phyloP scores from a whole-genome alignment of 2,329 filamentous ascomycete species.

The Ophiostoma perfectum region DNA sequence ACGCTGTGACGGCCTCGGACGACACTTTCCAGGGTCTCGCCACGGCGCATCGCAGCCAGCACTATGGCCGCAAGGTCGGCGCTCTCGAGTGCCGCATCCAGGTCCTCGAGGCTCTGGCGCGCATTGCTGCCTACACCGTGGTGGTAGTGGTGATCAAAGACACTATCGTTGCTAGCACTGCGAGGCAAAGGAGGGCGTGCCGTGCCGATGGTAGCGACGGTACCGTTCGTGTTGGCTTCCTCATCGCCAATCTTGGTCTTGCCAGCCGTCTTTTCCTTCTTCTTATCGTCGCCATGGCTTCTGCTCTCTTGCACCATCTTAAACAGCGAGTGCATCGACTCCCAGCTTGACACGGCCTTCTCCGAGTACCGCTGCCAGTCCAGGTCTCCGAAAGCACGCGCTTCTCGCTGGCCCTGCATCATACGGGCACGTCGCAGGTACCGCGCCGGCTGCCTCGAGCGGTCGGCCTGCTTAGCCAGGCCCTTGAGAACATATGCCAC shows the following conservation, averaged over 20 bases:
- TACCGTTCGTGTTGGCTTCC: not conserved
- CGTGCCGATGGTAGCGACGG: not conserved
- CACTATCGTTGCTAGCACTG: conserved; percentile 17
- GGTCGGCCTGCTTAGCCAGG: conserved; percentile 53
- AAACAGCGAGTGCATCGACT: conserved; percentile 39
- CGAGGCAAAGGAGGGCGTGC: conserved; percentile 6
- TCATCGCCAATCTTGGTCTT: not conserved
- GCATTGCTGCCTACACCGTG: conserved; percentile 32
- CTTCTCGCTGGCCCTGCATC: conserved; percentile 50
- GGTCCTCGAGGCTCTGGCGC: conserved; percentile 34
- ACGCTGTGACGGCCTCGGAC: conserved; percentile 29
- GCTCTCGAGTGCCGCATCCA: conserved; percentile 45
- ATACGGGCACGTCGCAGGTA: conserved; percentile 55
- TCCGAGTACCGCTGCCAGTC: conserved; percentile 33
- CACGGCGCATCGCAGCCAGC: conserved; percentile 42
- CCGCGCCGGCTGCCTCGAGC: conserved; percentile 47
- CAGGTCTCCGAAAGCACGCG: conserved; percentile 32
- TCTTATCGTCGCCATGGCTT: conserved; percentile 26
- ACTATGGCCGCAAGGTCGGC: conserved; percentile 43
- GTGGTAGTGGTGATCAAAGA: conserved; percentile 15
- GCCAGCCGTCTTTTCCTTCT: not conserved
- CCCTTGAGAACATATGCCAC: conserved; percentile 61
- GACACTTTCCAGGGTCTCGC: conserved; percentile 38
- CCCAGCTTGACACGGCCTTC: conserved; percentile 39
- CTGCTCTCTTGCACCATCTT: conserved; percentile 35